Conservation (phyloP, 2,329 filamentous ascomycete genomes). For the Albifimbria verrucaria region DNA sequence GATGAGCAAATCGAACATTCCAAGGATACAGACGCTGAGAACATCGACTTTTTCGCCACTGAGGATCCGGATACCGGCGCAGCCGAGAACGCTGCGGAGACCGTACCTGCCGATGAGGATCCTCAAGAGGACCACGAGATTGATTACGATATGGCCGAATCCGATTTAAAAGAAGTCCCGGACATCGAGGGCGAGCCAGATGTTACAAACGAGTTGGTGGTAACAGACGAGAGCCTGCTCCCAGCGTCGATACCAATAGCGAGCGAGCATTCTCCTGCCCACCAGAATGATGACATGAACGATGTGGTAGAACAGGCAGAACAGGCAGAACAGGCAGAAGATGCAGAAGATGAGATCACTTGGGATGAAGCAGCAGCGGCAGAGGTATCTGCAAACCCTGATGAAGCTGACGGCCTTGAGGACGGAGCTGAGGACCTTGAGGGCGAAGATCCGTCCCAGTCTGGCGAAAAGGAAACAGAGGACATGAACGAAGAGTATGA, state of each 20-base stretch:
- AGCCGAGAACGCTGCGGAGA: slow-evolving; percentile 11
- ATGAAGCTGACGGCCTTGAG: neutral
- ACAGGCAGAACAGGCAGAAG: too few species aligned
- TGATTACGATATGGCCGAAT: slow-evolving; percentile 30
- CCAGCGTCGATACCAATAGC: too few species aligned
- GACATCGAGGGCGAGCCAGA: neutral
- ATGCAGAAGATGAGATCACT: slow-evolving; percentile 12
- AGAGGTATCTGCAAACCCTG: neutral
- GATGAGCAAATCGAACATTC: neutral
- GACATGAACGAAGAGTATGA: slow-evolving; percentile 3
- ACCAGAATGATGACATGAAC: too few species aligned
- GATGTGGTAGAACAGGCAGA: too few species aligned
- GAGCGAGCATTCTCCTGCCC: too few species aligned
- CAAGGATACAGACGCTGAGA: neutral
- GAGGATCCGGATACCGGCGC: slow-evolving; percentile 2
- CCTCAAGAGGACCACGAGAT: slow-evolving; percentile 26
- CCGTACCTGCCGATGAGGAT: slow-evolving; percentile 13
- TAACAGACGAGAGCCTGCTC: too few species aligned
- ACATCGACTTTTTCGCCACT: neutral
- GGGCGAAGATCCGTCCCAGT: neutral
- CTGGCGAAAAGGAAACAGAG: too few species aligned
- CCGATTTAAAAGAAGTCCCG: neutral
- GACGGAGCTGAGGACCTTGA: slow-evolving; percentile 1
- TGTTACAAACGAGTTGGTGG: too few species aligned
- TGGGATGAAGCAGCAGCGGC: slow-evolving; percentile 16